Percentiles rank a stretch among this genome's conserved stretches.
phyloP scores from a whole-genome alignment of 2,329 filamentous ascomycete species.

The Fusarium pseudoanthophilum region DNA sequence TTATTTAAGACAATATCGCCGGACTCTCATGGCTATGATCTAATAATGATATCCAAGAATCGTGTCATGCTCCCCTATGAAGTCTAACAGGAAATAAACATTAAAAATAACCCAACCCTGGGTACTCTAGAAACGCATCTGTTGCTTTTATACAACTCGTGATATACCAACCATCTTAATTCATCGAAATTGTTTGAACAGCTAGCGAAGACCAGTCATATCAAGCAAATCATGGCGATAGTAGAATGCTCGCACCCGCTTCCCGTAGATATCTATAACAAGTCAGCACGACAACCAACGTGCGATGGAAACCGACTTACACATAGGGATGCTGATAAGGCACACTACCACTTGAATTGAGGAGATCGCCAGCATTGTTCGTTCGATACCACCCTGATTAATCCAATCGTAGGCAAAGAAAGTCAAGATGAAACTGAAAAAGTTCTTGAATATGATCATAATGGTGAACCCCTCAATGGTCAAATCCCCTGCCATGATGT shows the following conservation, averaged over 20 bases:
- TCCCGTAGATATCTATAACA: conserved; percentile 77
- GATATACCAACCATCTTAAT: conserved; percentile 32
- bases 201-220: conserved; percentile 46
- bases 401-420: conserved; percentile 90
- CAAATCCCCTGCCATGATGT: conserved; percentile 69
- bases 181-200: background rate
- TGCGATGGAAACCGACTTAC: conserved; percentile 74
- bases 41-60: background rate
- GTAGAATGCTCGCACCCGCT: conserved; percentile 79
- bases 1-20: background rate
- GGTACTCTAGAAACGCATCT: background rate
- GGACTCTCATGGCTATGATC: background rate
- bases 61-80: background rate
- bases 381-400: conserved; percentile 68
- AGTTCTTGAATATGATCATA: conserved; percentile 92
- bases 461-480: conserved; percentile 90
- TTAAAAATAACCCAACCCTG: conserved; percentile 3
- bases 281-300: background rate
- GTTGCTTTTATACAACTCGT: background rate
- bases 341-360: conserved; percentile 84
- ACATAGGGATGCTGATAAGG: conserved; percentile 77
- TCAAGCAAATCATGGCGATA: conserved; percentile 76
- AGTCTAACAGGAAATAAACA: background rate
- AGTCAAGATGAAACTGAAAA: conserved; percentile 88
- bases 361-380: conserved; percentile 75